Conservation (phyloP, 495 filamentous ascomycete genomes). For the Cryomyces minteri region DNA sequence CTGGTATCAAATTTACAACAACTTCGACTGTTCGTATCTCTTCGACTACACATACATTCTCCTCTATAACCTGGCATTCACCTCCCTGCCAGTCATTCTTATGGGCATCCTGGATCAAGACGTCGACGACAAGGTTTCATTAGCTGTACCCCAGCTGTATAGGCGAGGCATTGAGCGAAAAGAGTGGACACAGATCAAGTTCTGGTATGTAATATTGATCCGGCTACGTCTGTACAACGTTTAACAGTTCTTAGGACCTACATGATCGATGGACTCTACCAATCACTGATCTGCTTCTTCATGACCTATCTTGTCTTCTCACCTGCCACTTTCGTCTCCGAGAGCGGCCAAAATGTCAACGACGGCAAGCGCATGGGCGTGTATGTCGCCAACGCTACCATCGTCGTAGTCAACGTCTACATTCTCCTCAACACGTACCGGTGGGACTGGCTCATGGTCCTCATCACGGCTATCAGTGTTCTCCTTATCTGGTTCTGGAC, state of each 20-base stretch:
- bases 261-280: slow-evolving; percentile 89
- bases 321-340: slow-evolving; percentile 44
- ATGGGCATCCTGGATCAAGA: slow-evolving; percentile 98
- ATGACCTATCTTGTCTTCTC: slow-evolving; percentile 69
- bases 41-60: slow-evolving; percentile 97
- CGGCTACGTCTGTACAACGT: not conserved
- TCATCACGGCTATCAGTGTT: slow-evolving; percentile 65
- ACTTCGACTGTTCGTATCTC: slow-evolving; percentile 89
- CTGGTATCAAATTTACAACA: slow-evolving; percentile 93
- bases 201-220: slow-evolving; percentile 47
- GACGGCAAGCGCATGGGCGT: slow-evolving; percentile 70
- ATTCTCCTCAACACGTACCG: slow-evolving; percentile 89
- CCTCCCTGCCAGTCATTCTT: slow-evolving; percentile 84
- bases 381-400: slow-evolving; percentile 61
- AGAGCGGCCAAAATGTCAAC: slow-evolving; percentile 48
- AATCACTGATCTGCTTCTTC: slow-evolving; percentile 84
- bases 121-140: slow-evolving; percentile 80
- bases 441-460: slow-evolving; percentile 88
- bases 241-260: slow-evolving; percentile 49
- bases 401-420: slow-evolving; percentile 75
- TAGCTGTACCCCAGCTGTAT: slow-evolving; percentile 91
- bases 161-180: slow-evolving; percentile 87
- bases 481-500: slow-evolving; percentile 94
- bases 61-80: slow-evolving; percentile 92
- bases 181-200: slow-evolving; percentile 94